A percentile compares a stretch with the other conserved stretches of the same genome.
Conservation (phyloP, 176 grass and related monocot species). For the Microstegium vimineum region DNA sequence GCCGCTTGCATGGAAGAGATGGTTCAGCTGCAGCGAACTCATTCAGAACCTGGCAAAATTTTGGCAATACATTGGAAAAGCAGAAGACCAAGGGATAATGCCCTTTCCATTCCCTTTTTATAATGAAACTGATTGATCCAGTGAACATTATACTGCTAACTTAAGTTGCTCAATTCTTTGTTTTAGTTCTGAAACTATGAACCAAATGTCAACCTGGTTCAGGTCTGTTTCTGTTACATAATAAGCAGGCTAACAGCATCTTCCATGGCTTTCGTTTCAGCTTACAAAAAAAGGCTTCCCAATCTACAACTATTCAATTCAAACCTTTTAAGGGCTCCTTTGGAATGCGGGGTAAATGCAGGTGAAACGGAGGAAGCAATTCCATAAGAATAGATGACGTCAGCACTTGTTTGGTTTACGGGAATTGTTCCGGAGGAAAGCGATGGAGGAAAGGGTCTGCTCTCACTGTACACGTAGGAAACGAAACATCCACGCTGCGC, state of each 20-base stretch:
- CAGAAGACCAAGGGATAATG: background rate
- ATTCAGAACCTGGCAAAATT: constrained; percentile 77
- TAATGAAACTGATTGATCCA: background rate
- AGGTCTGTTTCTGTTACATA: background rate
- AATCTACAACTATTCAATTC: background rate
- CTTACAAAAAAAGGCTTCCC: background rate
- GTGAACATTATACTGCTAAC: background rate
- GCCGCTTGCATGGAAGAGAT: constrained; percentile 62
- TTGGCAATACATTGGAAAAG: constrained; percentile 45
- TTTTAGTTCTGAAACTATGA: background rate
- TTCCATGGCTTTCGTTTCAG: background rate
- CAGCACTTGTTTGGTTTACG: no score
- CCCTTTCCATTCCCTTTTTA: background rate
- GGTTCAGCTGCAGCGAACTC: constrained; percentile 77
- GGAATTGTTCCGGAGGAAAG: no score
- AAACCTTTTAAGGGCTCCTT: background rate
- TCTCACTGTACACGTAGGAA: no score
- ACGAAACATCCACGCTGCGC: no score
- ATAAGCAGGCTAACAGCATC: background rate
- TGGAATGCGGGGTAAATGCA: no score
- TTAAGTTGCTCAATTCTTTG: background rate
- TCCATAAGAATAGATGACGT: no score
- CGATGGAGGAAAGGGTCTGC: no score
- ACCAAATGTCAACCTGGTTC: background rate
- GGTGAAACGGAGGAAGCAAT: no score